Conservation (phyloP, 2,329 filamentous ascomycete genomes). For the Drechmeria coniospora region DNA sequence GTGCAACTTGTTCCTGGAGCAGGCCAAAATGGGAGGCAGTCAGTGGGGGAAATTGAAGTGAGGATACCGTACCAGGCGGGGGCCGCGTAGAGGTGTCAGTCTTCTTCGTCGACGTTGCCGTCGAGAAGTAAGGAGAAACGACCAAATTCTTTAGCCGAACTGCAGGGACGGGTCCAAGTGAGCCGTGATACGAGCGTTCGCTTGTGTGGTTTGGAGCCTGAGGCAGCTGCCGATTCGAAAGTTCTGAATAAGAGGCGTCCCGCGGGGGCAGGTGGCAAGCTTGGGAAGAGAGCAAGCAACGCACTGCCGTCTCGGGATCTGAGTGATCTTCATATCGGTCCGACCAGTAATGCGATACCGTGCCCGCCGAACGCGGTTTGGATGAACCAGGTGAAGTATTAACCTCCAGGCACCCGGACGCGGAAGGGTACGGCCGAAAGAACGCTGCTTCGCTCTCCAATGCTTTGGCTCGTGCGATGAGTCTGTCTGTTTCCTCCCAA, state of each 20-base stretch:
- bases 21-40: slow-evolving; percentile 53
- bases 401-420: no score
- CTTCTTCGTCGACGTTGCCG: slow-evolving; percentile 5
- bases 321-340: no score
- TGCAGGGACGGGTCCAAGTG: no score
- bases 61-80: slow-evolving; percentile 31
- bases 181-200: no score
- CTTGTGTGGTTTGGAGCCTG: no score
- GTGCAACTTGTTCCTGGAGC: slow-evolving; percentile 64
- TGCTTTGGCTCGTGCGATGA: slow-evolving; percentile 15
- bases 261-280: no score
- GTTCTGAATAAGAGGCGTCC: no score
- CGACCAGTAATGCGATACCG: slow-evolving; percentile 15
- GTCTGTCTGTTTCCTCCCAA: slow-evolving; percentile 21
- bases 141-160: no score
- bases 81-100: slow-evolving; percentile 15
- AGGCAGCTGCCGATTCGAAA: no score
- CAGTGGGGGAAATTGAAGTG: slow-evolving; percentile 53
- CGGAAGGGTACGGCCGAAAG: slow-evolving; percentile 4
- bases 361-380: slow-evolving; percentile 1
- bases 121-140: slow-evolving; percentile 19
- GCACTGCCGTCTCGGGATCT: no score
- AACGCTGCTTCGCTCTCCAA: slow-evolving; percentile 11
- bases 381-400: neutral
- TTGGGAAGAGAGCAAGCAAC: no score